phyloP scores from a whole-genome alignment of 768 basidiomycete genomes.

The Lactifluus hygrophoroides region DNA sequence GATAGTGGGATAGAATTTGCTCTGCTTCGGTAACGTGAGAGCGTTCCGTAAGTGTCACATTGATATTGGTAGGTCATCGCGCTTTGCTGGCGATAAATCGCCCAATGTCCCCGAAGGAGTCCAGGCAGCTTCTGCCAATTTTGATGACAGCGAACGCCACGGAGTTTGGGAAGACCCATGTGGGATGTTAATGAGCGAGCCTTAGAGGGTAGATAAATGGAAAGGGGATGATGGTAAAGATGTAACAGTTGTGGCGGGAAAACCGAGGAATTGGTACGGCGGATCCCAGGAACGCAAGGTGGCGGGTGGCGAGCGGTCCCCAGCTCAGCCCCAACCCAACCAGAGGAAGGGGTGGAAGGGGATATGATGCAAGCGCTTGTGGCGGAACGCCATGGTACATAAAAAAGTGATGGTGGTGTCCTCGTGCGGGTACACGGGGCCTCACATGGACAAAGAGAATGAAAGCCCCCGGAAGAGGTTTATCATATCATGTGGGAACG shows the following conservation, averaged over 20 bases:
- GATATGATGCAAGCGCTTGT: conserved; percentile 15
- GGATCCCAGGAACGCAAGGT: not conserved
- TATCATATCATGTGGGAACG: not conserved
- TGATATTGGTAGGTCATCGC: not conserved
- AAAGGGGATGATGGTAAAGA: not conserved
- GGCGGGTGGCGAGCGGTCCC: too few relatives aligned
- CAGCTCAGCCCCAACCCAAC: too few relatives aligned
- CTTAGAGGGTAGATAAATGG: not conserved
- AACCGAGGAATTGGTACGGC: not conserved
- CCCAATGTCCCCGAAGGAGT: not conserved
- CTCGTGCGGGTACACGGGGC: too few relatives aligned
- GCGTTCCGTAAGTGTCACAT: not conserved
- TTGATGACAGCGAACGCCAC: conserved; percentile 13
- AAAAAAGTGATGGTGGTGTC: conserved; percentile 9
- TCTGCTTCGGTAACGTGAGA: not conserved
- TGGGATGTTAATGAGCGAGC: not conserved
- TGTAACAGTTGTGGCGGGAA: not conserved
- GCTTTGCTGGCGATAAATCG: conserved; percentile 8
- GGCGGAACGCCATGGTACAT: conserved; percentile 9
- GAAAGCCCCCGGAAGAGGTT: not conserved
- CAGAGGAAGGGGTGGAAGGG: conserved; percentile 1
- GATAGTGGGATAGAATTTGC: not conserved
- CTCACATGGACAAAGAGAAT: not conserved
- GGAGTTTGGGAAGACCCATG: conserved; percentile 10
- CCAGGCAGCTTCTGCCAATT: not conserved